A percentile compares a stretch with the other conserved stretches of the same genome.
phyloP scores from a whole-genome alignment of 257 asterid species.

The Solanum bulbocastanum region DNA sequence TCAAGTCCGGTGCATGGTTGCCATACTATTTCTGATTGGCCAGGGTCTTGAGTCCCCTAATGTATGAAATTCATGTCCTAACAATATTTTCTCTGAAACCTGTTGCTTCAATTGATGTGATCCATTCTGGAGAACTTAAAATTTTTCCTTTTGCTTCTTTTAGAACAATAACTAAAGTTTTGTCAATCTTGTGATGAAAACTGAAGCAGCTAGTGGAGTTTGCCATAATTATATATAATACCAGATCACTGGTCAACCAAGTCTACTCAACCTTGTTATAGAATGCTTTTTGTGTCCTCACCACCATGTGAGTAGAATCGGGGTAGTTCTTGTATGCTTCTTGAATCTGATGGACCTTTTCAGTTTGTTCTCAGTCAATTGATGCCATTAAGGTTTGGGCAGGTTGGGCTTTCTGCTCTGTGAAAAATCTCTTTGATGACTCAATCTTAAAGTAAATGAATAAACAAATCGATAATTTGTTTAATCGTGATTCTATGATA shows the following conservation, averaged over 20 bases:
- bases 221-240: not conserved
- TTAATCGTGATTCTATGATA: not conserved
- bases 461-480: not conserved
- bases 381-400: not conserved
- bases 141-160: not conserved
- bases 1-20: constrained; percentile 97
- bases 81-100: not conserved
- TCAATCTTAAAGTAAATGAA: not conserved
- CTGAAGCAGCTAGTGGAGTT: not conserved
- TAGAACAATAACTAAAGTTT: not conserved
- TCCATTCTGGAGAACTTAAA: not conserved
- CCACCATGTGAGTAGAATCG: not conserved
- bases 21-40: constrained; percentile 85
- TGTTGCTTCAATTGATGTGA: not conserved
- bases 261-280: not conserved
- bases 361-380: not conserved
- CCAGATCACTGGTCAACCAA: not conserved
- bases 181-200: not conserved
- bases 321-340: not conserved
- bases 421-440: not conserved
- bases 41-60: constrained; percentile 85
- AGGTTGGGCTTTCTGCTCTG: not conserved
- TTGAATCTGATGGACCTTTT: not conserved
- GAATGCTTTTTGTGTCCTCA: not conserved
- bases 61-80: constrained; percentile 34